A percentile compares a stretch with the other conserved stretches of the same genome.
phyloP scores from a whole-genome alignment of 805 yeast genomes.

The Lipomyces mesembrius region DNA sequence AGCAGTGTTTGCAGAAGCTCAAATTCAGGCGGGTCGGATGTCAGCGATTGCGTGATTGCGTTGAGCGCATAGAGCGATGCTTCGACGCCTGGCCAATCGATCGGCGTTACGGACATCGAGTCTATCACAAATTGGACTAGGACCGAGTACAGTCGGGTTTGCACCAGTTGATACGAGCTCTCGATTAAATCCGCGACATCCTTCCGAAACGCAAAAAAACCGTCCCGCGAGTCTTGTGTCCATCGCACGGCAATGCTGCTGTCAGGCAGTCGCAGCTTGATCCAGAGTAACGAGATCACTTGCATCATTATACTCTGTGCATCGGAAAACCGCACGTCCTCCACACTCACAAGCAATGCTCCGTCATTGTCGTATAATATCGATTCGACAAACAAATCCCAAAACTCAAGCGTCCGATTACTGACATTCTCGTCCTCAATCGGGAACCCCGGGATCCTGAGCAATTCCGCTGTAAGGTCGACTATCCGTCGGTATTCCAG shows the following conservation, averaged over 20 bases:
- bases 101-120: conserved; percentile 5
- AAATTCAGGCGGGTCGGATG: conserved; percentile 47
- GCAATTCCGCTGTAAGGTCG: conserved; percentile 21
- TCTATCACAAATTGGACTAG: conserved; percentile 48
- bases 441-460: conserved; percentile 32
- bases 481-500: conserved; percentile 15
- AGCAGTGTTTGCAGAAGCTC: conserved; percentile 41
- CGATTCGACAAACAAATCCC: conserved; percentile 35
- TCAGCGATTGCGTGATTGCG: conserved; percentile 57
- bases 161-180: conserved; percentile 67
- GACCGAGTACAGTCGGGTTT: conserved; percentile 54
- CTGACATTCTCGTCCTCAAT: conserved; percentile 29
- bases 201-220: conserved; percentile 68
- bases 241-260: conserved; percentile 32
- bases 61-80: conserved; percentile 63
- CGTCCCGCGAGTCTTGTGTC: conserved; percentile 52
- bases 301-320: conserved; percentile 26
- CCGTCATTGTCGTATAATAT: conserved; percentile 26
- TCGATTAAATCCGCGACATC: conserved; percentile 82
- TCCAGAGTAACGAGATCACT: conserved; percentile 40
- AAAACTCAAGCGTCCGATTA: conserved; percentile 38
- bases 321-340: not conserved
- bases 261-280: conserved; percentile 24
- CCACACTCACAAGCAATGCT: not conserved
- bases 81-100: conserved; percentile 56